A percentile compares a stretch with the other conserved stretches of the same genome.
Conservation (phyloP, 129 eudicot genomes). For the Centrapalus pauciflorus region DNA sequence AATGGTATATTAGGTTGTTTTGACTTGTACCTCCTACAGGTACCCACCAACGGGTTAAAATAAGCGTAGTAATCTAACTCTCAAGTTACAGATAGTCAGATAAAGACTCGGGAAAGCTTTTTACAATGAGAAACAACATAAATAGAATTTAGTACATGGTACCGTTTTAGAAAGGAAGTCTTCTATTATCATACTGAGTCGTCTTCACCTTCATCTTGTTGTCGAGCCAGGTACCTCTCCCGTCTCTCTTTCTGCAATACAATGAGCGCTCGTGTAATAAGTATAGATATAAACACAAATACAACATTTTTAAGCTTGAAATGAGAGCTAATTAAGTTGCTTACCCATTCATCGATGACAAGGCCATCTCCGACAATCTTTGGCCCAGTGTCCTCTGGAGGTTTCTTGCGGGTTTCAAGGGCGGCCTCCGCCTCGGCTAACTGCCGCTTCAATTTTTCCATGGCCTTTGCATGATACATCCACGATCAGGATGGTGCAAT, state of each 20-base stretch:
- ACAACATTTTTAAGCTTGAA: background rate
- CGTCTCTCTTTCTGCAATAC: constrained; percentile 88
- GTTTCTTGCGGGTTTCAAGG: constrained; percentile 73
- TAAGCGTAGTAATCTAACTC: constrained; percentile 18
- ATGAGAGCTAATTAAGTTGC: background rate
- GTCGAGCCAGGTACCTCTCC: constrained; percentile 86
- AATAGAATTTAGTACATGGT: background rate
- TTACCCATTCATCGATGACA: constrained; percentile 96
- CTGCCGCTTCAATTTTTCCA: constrained; percentile 72
- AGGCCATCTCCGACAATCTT: constrained; percentile 83
- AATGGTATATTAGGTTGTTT: constrained; percentile 15
- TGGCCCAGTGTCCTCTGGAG: constrained; percentile 74
- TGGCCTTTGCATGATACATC: constrained; percentile 46
- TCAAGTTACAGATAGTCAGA: constrained; percentile 26
- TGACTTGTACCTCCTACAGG: constrained; percentile 29
- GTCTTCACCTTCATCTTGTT: constrained; percentile 84
- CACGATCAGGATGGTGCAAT: constrained; percentile 3
- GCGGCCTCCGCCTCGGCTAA: constrained; percentile 92
- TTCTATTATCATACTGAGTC: constrained; percentile 53
- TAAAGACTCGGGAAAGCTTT: constrained; percentile 13
- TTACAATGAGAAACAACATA: constrained; percentile 10
- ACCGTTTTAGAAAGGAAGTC: background rate
- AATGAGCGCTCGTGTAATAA: background rate
- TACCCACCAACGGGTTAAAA: constrained; percentile 21
- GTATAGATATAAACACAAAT: background rate